These are phyloP conservation scores for Albatrellus ellisii DNA, from an alignment of 768 basidiomycete genomes.

Conservation along the genomic window DNA sequence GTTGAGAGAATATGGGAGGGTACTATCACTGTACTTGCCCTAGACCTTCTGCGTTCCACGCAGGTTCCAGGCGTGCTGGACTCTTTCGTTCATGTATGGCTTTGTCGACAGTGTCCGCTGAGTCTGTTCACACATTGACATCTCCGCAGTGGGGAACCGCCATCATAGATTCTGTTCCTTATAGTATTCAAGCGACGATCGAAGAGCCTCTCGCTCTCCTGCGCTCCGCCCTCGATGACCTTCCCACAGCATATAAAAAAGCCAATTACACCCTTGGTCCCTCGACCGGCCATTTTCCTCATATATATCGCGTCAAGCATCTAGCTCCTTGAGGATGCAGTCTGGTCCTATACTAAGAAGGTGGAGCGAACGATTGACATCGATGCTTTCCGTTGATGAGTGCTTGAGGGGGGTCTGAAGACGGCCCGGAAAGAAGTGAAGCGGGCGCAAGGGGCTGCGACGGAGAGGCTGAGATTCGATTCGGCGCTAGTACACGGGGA, in stretches of 20 bases:
- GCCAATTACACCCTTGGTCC: slow-evolving; percentile 34
- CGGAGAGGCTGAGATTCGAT: neutral
- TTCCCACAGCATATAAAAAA: slow-evolving; percentile 27
- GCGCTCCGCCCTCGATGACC: slow-evolving; percentile 24
- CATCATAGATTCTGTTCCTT: slow-evolving; percentile 31
- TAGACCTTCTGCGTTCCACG: slow-evolving; percentile 51
- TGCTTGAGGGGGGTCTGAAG: slow-evolving; percentile 26
- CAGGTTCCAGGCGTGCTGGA: slow-evolving; percentile 28
- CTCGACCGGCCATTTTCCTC: slow-evolving; percentile 46
- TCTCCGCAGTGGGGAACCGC: slow-evolving; percentile 36
- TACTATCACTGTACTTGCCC: slow-evolving; percentile 49
- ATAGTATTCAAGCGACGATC: slow-evolving; percentile 19
- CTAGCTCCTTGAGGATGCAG: slow-evolving; percentile 55
- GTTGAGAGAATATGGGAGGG: slow-evolving; percentile 85
- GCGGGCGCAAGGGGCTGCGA: slow-evolving; percentile 3
- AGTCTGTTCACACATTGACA: slow-evolving; percentile 2
- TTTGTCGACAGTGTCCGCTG: neutral
- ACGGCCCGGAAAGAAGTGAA: slow-evolving; percentile 17
- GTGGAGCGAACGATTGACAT: slow-evolving; percentile 27
- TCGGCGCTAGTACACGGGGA: neutral
- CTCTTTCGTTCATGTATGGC: slow-evolving; percentile 36
- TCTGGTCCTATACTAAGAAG: slow-evolving; percentile 34
- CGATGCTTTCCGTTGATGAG: slow-evolving; percentile 43
- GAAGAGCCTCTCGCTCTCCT: slow-evolving; percentile 18
- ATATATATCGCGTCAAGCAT: slow-evolving; percentile 39